Conservation (phyloP, 2,329 filamentous ascomycete genomes). For the Alternaria burnsii region DNA sequence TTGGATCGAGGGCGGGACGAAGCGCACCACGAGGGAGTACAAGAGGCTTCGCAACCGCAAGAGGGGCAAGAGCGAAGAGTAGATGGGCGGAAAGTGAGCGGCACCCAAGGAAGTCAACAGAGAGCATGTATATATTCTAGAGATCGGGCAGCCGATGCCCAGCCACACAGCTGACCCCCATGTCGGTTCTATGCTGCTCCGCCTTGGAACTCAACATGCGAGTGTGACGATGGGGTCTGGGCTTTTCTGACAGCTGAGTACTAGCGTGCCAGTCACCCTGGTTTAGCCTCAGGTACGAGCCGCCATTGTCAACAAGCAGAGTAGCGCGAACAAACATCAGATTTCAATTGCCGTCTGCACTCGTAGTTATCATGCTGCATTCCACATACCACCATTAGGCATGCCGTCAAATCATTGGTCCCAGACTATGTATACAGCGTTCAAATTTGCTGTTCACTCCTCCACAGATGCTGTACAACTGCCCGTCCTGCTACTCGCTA, state of each 20-base stretch:
- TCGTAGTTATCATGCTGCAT: constrained; percentile 39
- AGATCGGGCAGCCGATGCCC: constrained; percentile 36
- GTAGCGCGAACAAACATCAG: constrained; percentile 12
- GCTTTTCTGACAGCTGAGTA: constrained; percentile 22
- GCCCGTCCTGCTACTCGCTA: constrained; percentile 4
- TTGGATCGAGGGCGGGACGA: constrained; percentile 19
- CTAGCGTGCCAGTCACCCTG: constrained; percentile 25
- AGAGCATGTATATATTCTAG: constrained; percentile 28
- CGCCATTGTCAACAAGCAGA: constrained; percentile 16
- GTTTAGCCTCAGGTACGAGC: constrained; percentile 34
- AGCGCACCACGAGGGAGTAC: constrained; percentile 14
- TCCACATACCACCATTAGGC: constrained; percentile 27
- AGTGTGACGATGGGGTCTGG: constrained; percentile 30
- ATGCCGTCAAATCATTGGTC: constrained; percentile 20
- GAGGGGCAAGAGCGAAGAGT: neutral
- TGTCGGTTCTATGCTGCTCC: constrained; percentile 32
- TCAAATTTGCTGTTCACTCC: constrained; percentile 13
- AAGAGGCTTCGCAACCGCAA: constrained; percentile 6
- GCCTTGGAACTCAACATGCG: constrained; percentile 35
- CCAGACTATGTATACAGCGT: constrained; percentile 30
- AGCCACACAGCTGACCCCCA: constrained; percentile 45
- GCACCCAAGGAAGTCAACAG: constrained; percentile 26
- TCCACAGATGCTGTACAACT: constrained; percentile 5
- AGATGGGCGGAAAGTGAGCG: constrained; percentile 23
- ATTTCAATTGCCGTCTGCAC: constrained; percentile 23